Evolutionary conservation across 441 rosid genomes (phyloP).

Genomic region (Gossypium lobatum): DNA sequence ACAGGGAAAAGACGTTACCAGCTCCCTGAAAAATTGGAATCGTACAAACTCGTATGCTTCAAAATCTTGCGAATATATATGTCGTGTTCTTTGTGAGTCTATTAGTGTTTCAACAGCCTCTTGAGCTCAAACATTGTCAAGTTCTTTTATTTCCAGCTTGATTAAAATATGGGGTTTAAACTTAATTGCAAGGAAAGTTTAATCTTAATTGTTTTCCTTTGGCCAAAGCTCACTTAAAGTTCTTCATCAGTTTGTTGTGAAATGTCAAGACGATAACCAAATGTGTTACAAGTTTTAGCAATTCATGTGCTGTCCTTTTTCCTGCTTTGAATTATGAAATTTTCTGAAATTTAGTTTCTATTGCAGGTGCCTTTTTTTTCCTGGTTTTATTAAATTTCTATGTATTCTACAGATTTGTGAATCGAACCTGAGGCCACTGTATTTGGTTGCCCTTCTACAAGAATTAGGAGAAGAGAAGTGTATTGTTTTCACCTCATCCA

Average conservation of each 20-base stretch:
- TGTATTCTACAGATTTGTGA: constrained; percentile 58
- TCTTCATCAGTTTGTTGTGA: constrained; percentile 1
- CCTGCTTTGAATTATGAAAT: not conserved
- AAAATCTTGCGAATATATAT: not conserved
- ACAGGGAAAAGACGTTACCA: constrained; percentile 65
- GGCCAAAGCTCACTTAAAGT: not conserved
- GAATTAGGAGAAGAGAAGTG: constrained; percentile 69
- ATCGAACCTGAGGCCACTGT: constrained; percentile 64
- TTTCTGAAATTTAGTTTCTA: constrained; percentile 8
- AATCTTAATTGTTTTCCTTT: not conserved
- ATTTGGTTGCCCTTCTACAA: constrained; percentile 73
- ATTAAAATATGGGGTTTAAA: not conserved
- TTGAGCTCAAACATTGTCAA: not conserved
- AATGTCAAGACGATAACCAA: not conserved
- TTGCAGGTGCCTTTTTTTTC: not conserved
- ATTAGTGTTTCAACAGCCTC: constrained; percentile 1
- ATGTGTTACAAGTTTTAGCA: not conserved
- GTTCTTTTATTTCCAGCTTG: not conserved
- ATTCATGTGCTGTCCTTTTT: not conserved
- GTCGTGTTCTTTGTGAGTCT: constrained; percentile 4
- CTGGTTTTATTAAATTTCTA: not conserved
- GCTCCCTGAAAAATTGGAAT: constrained; percentile 81
- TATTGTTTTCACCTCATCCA: constrained; percentile 82
- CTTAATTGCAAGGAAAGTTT: not conserved
- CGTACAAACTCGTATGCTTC: constrained; percentile 60